A percentile compares a stretch with the other conserved stretches of the same genome.
phyloP scores from a whole-genome alignment of 2,329 filamentous ascomycete genomes.

The Gaeumannomyces tritici region DNA sequence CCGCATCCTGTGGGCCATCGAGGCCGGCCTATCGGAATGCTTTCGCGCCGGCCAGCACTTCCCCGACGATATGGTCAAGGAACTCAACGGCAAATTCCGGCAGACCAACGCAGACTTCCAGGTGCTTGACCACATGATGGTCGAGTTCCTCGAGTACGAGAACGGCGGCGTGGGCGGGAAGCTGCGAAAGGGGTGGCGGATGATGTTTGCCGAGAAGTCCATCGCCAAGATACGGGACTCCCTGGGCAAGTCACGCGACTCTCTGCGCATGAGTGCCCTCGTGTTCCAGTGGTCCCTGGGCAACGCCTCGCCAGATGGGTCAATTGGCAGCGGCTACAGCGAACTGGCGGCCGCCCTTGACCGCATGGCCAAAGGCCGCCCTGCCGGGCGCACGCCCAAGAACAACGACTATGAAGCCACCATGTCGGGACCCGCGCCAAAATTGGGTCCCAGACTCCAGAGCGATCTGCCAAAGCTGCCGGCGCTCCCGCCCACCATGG shows the following conservation, averaged over 20 bases:
- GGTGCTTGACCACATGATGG: constrained; percentile 52
- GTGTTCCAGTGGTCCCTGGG: constrained; percentile 59
- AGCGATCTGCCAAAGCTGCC: constrained; percentile 7
- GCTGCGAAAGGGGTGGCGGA: constrained; percentile 51
- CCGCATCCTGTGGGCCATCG: constrained; percentile 58
- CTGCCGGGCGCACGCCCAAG: constrained; percentile 14
- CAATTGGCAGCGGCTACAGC: constrained; percentile 57
- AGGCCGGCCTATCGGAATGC: constrained; percentile 51
- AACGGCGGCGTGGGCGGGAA: constrained; percentile 50
- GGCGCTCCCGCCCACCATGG: constrained; percentile 10
- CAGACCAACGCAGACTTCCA: constrained; percentile 52
- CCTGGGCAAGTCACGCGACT: constrained; percentile 48
- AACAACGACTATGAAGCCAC: constrained; percentile 5
- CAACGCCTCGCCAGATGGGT: constrained; percentile 45
- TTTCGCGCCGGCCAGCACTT: constrained; percentile 40
- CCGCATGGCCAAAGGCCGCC: constrained; percentile 26
- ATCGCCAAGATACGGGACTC: constrained; percentile 49
- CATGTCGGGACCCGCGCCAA: background rate
- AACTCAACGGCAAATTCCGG: constrained; percentile 55
- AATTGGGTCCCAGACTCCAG: background rate
- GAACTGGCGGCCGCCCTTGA: constrained; percentile 57
- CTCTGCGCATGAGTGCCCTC: constrained; percentile 52
- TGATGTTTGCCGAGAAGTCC: constrained; percentile 53
- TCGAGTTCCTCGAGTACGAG: constrained; percentile 52
- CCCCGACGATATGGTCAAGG: constrained; percentile 50